Base-by-base conservation (phyloP, 129 eudicot species). In the Lactuca sativa region DNA sequence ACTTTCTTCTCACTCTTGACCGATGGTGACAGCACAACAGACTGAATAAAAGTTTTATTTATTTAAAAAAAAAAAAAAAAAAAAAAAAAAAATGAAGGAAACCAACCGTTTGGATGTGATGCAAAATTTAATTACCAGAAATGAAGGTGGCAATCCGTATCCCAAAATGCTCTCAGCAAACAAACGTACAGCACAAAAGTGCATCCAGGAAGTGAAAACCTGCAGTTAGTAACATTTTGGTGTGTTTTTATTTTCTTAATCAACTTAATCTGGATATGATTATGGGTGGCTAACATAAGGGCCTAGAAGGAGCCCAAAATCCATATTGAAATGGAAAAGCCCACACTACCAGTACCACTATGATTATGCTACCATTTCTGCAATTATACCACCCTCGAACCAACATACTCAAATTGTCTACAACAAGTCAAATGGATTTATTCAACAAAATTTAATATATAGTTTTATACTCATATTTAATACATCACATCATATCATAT, bases 191-290 rank as follows among this genome's bases (percentile, higher is more conserved):
- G 95, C 98, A 85, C 96, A 92, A 80, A 92, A 92, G 74, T 89
- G 98, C 96, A 93, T 93, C 98, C 96, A 93, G 56, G 97, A 88
- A 81, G 85, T 86, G 75, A 90, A 93, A 67, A 89, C 98, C 98
- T 89, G 92, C 73, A 81, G 30, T 25, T 4, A 12, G 70, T 61
- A n/a, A 32, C 54, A 47, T 47, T 47, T 47, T 10, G 52, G 13
- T 1, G 13, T 12, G 12, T 1, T 47, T 47, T 47, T 0, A 11
- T 47, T 47, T 47, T 47, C 38, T 36, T 36, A 36, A 36, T 36
- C 38, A 36, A 3, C 52, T 47, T 12, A 47, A 11, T 47, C 15
- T 5, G 15, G 38, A 6, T 6, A 36, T 40, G 44, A 40, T 25
- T 25, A 25, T 25, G 30, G 30, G 30, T 25, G 30, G 30, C 30